A percentile compares a stretch with the other conserved stretches of the same genome.
Conservation (phyloP, 2,329 filamentous ascomycete species). For the Exophiala alcalophila region DNA sequence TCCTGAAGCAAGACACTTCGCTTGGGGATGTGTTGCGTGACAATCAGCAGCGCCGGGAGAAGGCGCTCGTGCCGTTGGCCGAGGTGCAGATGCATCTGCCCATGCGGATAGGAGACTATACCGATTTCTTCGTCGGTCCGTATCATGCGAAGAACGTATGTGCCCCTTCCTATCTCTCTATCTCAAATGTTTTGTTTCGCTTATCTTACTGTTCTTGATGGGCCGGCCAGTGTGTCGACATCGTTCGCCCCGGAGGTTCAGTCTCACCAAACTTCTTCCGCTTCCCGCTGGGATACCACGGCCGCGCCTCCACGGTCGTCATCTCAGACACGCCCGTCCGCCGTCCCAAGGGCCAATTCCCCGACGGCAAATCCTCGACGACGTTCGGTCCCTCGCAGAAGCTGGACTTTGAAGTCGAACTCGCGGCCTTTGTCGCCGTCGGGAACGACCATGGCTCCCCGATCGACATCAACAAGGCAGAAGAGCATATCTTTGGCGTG, state of each 20-base stretch:
- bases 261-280: no score
- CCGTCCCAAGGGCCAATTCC: constrained; percentile 16
- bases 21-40: constrained; percentile 7
- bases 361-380: not conserved
- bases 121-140: no score
- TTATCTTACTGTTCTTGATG: no score
- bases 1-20: constrained; percentile 4
- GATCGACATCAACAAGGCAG: constrained; percentile 61
- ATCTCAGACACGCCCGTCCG: no score
- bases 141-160: no score
- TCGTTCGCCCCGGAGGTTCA: no score
- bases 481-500: constrained; percentile 70
- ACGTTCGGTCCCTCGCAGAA: constrained; percentile 52
- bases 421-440: constrained; percentile 70
- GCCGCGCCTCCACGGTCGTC: no score
- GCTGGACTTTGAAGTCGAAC: constrained; percentile 75
- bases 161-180: no score
- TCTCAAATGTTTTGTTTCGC: no score
- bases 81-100: constrained; percentile 8
- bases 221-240: no score
- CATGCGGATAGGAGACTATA: constrained; percentile 12
- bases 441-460: constrained; percentile 62
- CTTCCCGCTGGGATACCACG: no score
- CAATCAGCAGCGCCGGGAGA: constrained; percentile 2
- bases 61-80: constrained; percentile 1